Percentiles rank a stretch among this genome's conserved stretches.
phyloP scores from a whole-genome alignment of 768 basidiomycete genomes.

The Tricholoma bakamatsutake region DNA sequence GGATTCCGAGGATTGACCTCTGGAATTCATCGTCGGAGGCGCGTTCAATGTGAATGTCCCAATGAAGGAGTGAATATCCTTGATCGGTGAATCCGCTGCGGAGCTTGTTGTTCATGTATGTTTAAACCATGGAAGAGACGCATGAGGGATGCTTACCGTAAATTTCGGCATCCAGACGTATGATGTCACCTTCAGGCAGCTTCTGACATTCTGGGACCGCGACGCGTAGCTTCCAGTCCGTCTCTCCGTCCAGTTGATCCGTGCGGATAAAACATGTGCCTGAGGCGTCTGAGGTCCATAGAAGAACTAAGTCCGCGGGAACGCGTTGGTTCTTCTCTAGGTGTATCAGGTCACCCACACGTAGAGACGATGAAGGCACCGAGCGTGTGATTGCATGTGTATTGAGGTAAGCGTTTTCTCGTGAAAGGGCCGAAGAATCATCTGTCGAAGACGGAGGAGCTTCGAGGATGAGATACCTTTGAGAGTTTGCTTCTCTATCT shows the following conservation, averaged over 20 bases:
- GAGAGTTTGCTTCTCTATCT: conserved; percentile 93
- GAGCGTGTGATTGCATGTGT: conserved; percentile 57
- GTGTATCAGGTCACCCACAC: conserved; percentile 85
- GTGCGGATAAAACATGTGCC: conserved; percentile 98
- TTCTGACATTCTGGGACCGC: conserved; percentile 84
- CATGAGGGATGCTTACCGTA: conserved; percentile 53
- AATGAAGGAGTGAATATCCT: conserved; percentile 94
- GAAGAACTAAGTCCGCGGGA: conserved; percentile 87
- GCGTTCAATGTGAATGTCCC: conserved; percentile 83
- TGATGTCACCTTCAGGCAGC: conserved; percentile 44
- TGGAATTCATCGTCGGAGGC: conserved; percentile 25
- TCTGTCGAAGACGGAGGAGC: conserved; percentile 32
- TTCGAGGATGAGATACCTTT: conserved; percentile 81
- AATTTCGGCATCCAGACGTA: conserved; percentile 80
- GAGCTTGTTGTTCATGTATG: conserved; percentile 12
- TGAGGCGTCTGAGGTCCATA: conserved; percentile 81
- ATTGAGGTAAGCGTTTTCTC: conserved; percentile 37
- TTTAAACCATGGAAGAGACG: conserved; percentile 2
- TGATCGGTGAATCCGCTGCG: conserved; percentile 87
- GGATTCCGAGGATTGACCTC: conserved; percentile 21
- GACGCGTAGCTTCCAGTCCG: conserved; percentile 96
- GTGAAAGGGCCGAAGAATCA: conserved; percentile 26
- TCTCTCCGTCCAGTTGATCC: conserved; percentile 97
- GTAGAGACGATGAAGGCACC: conserved; percentile 81
- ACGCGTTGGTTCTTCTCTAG: conserved; percentile 98